Percentiles rank a stretch among this genome's conserved stretches.
Evolutionary conservation across 2,329 filamentous ascomycete genomes (phyloP).

Genomic region (Colletotrichum brevisporum): DNA sequence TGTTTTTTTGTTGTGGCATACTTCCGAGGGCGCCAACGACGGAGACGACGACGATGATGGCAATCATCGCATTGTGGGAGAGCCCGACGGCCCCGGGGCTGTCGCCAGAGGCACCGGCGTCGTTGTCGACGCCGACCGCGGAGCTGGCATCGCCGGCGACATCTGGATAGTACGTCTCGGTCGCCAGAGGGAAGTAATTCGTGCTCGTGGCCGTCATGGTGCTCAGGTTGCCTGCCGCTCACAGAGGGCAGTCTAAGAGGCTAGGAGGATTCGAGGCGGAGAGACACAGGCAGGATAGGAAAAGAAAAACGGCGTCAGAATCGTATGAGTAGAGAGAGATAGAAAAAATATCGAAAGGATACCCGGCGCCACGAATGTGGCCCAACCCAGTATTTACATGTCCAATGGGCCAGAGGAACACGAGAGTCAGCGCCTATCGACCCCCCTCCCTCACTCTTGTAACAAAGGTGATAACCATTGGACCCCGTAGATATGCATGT

Average conservation of each 20-base stretch:
- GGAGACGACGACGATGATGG: constrained; percentile 81
- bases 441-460: neutral
- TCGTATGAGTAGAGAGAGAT: constrained; percentile 38
- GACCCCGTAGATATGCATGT: constrained; percentile 21
- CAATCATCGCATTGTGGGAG: constrained; percentile 78
- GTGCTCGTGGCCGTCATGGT: constrained; percentile 58
- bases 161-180: constrained; percentile 54
- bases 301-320: constrained; percentile 31
- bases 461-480: constrained; percentile 1
- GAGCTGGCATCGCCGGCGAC: constrained; percentile 51
- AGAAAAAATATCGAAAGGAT: constrained; percentile 40
- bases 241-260: constrained; percentile 15
- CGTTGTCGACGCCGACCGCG: constrained; percentile 60
- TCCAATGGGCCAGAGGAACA: constrained; percentile 16
- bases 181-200: constrained; percentile 59
- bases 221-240: constrained; percentile 21
- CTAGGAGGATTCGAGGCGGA: constrained; percentile 1
- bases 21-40: constrained; percentile 78
- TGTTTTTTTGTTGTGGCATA: constrained; percentile 56
- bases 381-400: constrained; percentile 41
- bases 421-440: constrained; percentile 23
- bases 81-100: constrained; percentile 73
- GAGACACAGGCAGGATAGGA: constrained; percentile 3
- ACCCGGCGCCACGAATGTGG: constrained; percentile 41
- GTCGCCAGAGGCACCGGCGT: constrained; percentile 76